A percentile compares a stretch with the other conserved stretches of the same genome.
Conservation (phyloP, 257 asterid species). For the Jasminum sambac region DNA sequence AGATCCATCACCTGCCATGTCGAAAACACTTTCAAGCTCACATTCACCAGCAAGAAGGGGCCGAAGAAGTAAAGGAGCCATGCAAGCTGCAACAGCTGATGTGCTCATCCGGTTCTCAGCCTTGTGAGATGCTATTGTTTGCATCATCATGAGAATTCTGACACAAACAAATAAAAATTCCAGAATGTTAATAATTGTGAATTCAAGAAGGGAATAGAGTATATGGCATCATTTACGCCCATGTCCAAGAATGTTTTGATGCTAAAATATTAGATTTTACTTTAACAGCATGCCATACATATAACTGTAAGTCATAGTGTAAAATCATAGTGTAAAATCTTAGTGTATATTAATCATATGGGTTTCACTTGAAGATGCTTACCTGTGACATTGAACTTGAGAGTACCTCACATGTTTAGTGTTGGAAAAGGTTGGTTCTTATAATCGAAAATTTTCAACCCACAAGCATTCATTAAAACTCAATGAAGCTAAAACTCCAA, state of each 20-base stretch:
- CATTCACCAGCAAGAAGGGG: conserved; percentile 98
- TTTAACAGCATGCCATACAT: background rate
- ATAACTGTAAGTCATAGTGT: background rate
- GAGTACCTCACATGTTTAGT: background rate
- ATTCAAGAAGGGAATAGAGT: background rate
- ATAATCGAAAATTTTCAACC: background rate
- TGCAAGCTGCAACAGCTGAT: conserved; percentile 99
- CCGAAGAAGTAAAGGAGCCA: conserved; percentile 98
- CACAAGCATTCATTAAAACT: background rate
- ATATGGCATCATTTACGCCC: background rate
- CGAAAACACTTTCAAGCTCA: conserved; percentile 68
- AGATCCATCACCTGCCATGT: conserved; percentile 87
- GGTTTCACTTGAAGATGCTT: background rate
- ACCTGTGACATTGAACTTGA: background rate
- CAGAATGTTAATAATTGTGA: conserved; percentile 3
- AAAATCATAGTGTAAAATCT: background rate
- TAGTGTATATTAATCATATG: background rate
- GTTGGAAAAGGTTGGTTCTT: background rate
- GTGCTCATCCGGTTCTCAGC: conserved; percentile 83
- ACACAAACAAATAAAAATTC: conserved; percentile 26
- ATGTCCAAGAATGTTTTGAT: background rate
- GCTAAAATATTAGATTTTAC: background rate
- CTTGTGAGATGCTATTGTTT: conserved; percentile 76
- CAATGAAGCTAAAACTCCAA: background rate
- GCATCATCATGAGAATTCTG: conserved; percentile 97